Base-by-base conservation (phyloP, 2,329 filamentous ascomycete species). In the Beauveria brongniartii region DNA sequence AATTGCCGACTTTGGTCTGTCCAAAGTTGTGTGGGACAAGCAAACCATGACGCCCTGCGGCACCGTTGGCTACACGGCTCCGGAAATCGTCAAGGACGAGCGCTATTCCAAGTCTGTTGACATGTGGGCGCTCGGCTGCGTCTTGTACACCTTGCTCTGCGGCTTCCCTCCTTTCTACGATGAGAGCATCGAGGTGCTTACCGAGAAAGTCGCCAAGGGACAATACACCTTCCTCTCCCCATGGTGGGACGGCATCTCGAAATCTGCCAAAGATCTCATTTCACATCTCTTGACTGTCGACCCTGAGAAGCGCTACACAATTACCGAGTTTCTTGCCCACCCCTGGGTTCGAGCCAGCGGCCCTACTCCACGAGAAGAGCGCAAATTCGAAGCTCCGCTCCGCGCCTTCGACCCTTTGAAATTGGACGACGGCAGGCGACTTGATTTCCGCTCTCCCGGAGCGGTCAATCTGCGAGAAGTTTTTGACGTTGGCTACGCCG, bases 1-100 rank as follows among this genome's bases (percentile, higher is more conserved):
- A 80, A 93, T 99, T 73, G 94, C 94, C 71, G 94, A 99, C 71
- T 99, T 99, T 71, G 94, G 94, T 59, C 80, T 99, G 10, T 97
- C 93, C 65, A 99, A 99, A 77, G 90, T 99, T 66, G 91, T 99
- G 18, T 99, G 94, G 94, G 94, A 97, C 69, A 94, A 86, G 67
- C 90, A 96, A 71, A 99, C 94, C 10, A 97, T 97, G 91, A 99
- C 94, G 3, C 94, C 94, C n/a, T 99, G 94, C 73, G 94, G 94
- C 62, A 99, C 94, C 0, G 94, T 97, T 61, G 94, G 94, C 48
- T 99, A 99, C 76, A 97, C 94, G 4, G 94, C 94, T 3, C 94
- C 94, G 8, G 94, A 99, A 72, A 99, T 99, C 64, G 94, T 99
- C 72, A 97, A 97, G 77, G 94, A 99, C 75, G 94, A 99, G 76